Evolutionary conservation across 768 basidiomycete genomes (phyloP).

Genomic region (Dacryopinax spathularia): DNA sequence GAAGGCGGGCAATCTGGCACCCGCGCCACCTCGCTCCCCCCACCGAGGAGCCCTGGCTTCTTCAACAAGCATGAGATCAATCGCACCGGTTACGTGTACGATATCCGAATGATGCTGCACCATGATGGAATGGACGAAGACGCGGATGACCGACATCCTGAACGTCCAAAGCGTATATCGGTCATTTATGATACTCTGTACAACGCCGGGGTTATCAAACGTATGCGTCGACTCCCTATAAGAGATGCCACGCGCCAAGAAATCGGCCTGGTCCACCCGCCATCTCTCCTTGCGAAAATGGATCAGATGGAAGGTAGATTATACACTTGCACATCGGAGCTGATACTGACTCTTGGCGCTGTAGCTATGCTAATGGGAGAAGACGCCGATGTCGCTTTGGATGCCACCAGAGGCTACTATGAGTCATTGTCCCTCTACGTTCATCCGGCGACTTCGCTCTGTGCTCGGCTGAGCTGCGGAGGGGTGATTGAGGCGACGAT

Average conservation of each 20-base stretch:
- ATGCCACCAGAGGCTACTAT: slow-evolving; percentile 67
- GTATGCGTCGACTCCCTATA: slow-evolving; percentile 69
- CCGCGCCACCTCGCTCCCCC: neutral
- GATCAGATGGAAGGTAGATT: slow-evolving; percentile 68
- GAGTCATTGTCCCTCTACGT: slow-evolving; percentile 88
- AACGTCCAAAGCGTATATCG: slow-evolving; percentile 61
- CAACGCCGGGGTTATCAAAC: slow-evolving; percentile 41
- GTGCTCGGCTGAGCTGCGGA: slow-evolving; percentile 81
- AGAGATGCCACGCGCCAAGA: slow-evolving; percentile 62
- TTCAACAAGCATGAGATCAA: neutral
- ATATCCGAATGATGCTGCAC: slow-evolving; percentile 75
- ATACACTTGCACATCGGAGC: too few species aligned
- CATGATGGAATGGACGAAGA: slow-evolving; percentile 43
- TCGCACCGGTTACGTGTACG: slow-evolving; percentile 74
- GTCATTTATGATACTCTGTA: slow-evolving; percentile 55
- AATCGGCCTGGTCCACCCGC: slow-evolving; percentile 76
- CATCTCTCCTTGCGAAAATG: slow-evolving; percentile 86
- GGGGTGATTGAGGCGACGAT: slow-evolving; percentile 85
- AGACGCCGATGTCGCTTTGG: slow-evolving; percentile 59
- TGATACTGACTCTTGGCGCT: slow-evolving; percentile 10
- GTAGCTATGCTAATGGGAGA: slow-evolving; percentile 29
- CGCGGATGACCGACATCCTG: slow-evolving; percentile 43
- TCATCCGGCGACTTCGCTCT: slow-evolving; percentile 64
- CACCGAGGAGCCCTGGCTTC: neutral
- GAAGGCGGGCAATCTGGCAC: neutral